phyloP scores from a whole-genome alignment of 768 basidiomycete genomes.

The Infundibulicybe gibba region DNA sequence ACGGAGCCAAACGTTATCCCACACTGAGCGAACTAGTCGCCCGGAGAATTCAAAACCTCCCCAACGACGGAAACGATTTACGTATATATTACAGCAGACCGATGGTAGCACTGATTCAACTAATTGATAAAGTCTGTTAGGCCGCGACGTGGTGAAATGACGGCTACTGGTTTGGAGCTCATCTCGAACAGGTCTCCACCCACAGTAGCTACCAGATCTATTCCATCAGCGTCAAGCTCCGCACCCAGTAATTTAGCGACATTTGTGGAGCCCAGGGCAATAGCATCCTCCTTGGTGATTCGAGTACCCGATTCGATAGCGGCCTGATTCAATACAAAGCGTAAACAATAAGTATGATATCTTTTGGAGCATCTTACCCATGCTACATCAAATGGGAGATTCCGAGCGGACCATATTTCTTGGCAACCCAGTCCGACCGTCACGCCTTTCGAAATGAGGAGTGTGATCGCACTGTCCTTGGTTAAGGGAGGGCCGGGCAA shows the following conservation, averaged over 20 bases:
- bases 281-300: conserved; percentile 36
- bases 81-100: too few relatives aligned
- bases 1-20: too few relatives aligned
- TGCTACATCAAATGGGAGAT: conserved; percentile 73
- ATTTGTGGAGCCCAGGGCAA: conserved; percentile 46
- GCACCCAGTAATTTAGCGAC: conserved; percentile 37
- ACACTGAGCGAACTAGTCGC: too few relatives aligned
- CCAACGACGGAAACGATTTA: too few relatives aligned
- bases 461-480: conserved; percentile 46
- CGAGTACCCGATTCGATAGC: conserved; percentile 38
- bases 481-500: conserved; percentile 75
- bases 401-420: conserved; percentile 70
- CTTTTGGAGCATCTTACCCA: conserved; percentile 52
- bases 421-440: conserved; percentile 64
- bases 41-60: too few relatives aligned
- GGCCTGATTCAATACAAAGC: conserved; percentile 25
- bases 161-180: conserved; percentile 44
- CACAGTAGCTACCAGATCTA: conserved; percentile 54
- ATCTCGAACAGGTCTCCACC: conserved; percentile 52
- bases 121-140: too few relatives aligned
- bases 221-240: conserved; percentile 22
- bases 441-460: conserved; percentile 65
- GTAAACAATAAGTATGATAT: neutral
- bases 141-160: conserved; percentile 40
- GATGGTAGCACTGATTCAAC: too few relatives aligned